Evolutionary conservation across 805 yeast genomes (phyloP).

Genomic region (Metschnikowia bowlesiae): DNA sequence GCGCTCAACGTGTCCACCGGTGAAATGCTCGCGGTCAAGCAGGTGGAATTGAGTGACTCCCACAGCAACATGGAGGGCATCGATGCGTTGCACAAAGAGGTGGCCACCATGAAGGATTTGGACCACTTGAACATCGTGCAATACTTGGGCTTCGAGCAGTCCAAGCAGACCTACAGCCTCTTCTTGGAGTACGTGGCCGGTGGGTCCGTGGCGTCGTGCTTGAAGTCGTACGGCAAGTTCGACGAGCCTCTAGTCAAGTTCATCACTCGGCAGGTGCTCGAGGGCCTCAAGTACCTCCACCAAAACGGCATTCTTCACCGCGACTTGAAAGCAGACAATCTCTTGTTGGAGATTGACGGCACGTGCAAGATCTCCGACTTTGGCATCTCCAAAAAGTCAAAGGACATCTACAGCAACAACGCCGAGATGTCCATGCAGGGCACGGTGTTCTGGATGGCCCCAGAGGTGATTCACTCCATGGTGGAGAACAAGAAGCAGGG

Average conservation of each 20-base stretch:
- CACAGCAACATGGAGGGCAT: slow-evolving; percentile 51
- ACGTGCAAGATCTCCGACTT: slow-evolving; percentile 93
- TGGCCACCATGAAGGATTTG: slow-evolving; percentile 86
- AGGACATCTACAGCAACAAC: slow-evolving; percentile 80
- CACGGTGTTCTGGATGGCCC: slow-evolving; percentile 99
- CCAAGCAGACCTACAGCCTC: slow-evolving; percentile 69
- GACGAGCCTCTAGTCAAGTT: slow-evolving; percentile 71
- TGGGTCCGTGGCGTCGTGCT: slow-evolving; percentile 86
- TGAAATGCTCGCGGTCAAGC: slow-evolving; percentile 98
- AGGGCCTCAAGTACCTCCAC: slow-evolving; percentile 86
- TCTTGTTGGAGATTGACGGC: slow-evolving; percentile 85
- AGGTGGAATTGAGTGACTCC: slow-evolving; percentile 54
- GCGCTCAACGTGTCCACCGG: slow-evolving; percentile 95
- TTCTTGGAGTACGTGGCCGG: slow-evolving; percentile 97
- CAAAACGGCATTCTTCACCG: slow-evolving; percentile 84
- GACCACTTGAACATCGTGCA: slow-evolving; percentile 95
- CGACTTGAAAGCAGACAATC: slow-evolving; percentile 91
- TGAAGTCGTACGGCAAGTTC: slow-evolving; percentile 78
- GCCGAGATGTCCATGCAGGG: slow-evolving; percentile 99
- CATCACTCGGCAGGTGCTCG: slow-evolving; percentile 72
- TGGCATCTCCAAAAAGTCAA: slow-evolving; percentile 80
- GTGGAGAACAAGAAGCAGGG: slow-evolving; percentile 76
- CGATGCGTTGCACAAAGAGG: slow-evolving; percentile 84
- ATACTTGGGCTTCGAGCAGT: slow-evolving; percentile 87
- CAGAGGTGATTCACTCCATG: slow-evolving; percentile 89